Conservation (phyloP, 768 basidiomycete species). For the Neoboletus subvelutipes region DNA sequence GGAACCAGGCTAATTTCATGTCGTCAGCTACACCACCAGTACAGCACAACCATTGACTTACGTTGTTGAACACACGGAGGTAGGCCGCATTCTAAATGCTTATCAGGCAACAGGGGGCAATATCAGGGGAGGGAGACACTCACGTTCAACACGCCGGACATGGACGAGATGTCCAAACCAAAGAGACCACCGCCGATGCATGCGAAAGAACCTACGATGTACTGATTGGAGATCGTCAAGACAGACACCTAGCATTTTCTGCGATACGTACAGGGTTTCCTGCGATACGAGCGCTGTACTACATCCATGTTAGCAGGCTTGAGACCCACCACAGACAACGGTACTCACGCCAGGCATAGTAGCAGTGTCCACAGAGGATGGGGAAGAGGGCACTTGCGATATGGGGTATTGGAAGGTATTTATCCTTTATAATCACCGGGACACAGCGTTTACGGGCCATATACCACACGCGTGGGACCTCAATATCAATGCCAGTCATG, state of each 20-base stretch:
- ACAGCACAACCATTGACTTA: slow-evolving; percentile 4
- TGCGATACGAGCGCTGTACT: slow-evolving; percentile 59
- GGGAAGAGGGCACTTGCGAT: neutral
- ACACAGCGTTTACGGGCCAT: slow-evolving; percentile 7
- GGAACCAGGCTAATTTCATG: slow-evolving; percentile 40
- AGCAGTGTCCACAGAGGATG: neutral
- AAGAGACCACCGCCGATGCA: slow-evolving; percentile 81
- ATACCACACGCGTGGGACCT: neutral
- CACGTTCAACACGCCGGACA: slow-evolving; percentile 71
- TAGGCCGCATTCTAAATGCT: slow-evolving; percentile 29
- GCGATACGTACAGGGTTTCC: slow-evolving; percentile 49
- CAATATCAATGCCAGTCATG: slow-evolving; percentile 3
- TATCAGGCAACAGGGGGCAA: neutral
- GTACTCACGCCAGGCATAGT: slow-evolving; percentile 29
- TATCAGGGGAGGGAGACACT: slow-evolving; percentile 9
- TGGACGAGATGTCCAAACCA: slow-evolving; percentile 80
- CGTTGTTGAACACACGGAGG: slow-evolving; percentile 24
- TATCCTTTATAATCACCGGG: slow-evolving; percentile 7
- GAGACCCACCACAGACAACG: neutral
- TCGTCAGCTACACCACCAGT: slow-evolving; percentile 2
- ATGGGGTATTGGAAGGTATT: slow-evolving; percentile 2
- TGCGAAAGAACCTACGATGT: slow-evolving; percentile 76
- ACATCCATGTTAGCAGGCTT: slow-evolving; percentile 3
- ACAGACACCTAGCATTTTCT: neutral
- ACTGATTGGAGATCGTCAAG: slow-evolving; percentile 43